Base-by-base conservation (phyloP, 139 green algal species). In the Coccomyxa sp. region DNA sequence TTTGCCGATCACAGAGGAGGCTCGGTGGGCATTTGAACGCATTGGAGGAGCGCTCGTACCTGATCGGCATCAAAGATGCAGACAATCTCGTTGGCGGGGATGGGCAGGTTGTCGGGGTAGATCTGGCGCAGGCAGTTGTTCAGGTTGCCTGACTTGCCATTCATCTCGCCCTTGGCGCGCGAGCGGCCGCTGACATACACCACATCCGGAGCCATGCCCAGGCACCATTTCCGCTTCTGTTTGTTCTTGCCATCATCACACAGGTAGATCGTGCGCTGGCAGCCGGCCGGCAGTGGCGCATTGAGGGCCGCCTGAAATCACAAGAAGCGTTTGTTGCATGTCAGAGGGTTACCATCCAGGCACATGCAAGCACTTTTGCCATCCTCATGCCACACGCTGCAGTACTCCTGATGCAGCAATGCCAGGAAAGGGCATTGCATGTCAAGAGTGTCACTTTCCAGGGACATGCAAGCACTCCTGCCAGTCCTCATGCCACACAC, bases 21-120 rank as follows among this genome's bases (percentile, higher is more conserved):
- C 38, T 51, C 38, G 7, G 38, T 51, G 38, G 38, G 38, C 38
- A n/a, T n/a, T 51, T 3, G 38, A 7, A 51, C 7, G 38, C 38
- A 7, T 51, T 51, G 38, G 7, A n/a, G 7, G 38, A 51, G 38
- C 38, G 38, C 38, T n/a, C 85, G 83, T 13, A 82, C 84, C 88
- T 93, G 91, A 81, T 94, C 91, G 23, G 91, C 91, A 81, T 94
- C 91, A 89, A 94, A 94, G 67, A 94, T 89, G 75, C 89, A 89
- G 58, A 94, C 84, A 13, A 91, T 21, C 83, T 94, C 89, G 25
- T 80, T 84, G 21, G 80, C 27, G 11, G 87, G 86, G 59, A 94
- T 88, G 17, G 87, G 38, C 30, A 31, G 67, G 58, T 82, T 58
- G 13, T 75, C 82, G 0, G 85, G 85, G 81, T 88, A 87, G 27